Conservation (phyloP, 1,284 basidiomycete species). For the Irpex sp. region DNA sequence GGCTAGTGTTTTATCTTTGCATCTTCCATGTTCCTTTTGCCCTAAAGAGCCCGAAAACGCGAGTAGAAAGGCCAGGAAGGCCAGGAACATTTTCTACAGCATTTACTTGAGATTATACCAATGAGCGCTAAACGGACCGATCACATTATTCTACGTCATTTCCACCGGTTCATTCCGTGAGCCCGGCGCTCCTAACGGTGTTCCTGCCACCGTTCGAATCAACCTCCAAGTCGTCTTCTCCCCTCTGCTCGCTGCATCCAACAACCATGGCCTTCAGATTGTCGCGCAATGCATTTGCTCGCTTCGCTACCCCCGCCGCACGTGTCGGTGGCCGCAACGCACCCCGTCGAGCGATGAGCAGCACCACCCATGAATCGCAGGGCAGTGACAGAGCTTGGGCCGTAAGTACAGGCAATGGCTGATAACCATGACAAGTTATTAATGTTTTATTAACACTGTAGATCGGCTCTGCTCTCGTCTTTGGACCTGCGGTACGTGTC, state of each 20-base stretch:
- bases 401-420: background rate
- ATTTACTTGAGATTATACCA: too few species aligned
- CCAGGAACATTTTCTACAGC: too few species aligned
- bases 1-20: background rate
- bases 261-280: conserved; percentile 5
- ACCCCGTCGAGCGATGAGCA: conserved; percentile 5
- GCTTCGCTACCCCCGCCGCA: conserved; percentile 2
- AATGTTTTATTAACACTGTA: background rate
- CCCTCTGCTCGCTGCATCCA: background rate
- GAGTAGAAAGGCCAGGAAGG: background rate
- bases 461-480: conserved; percentile 10
- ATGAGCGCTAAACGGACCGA: too few species aligned
- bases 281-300: conserved; percentile 1
- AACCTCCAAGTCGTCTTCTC: background rate
- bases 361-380: background rate
- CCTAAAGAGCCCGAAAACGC: background rate
- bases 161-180: conserved; percentile 10
- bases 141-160: conserved; percentile 7
- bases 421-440: background rate
- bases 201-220: background rate
- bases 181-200: background rate
- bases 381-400: conserved; percentile 8
- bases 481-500: conserved; percentile 8
- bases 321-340: conserved; percentile 5
- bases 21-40: background rate